These are phyloP conservation scores for Boletus rubroflammeus DNA, from an alignment of 768 basidiomycete genomes.

Conservation along the genomic window DNA sequence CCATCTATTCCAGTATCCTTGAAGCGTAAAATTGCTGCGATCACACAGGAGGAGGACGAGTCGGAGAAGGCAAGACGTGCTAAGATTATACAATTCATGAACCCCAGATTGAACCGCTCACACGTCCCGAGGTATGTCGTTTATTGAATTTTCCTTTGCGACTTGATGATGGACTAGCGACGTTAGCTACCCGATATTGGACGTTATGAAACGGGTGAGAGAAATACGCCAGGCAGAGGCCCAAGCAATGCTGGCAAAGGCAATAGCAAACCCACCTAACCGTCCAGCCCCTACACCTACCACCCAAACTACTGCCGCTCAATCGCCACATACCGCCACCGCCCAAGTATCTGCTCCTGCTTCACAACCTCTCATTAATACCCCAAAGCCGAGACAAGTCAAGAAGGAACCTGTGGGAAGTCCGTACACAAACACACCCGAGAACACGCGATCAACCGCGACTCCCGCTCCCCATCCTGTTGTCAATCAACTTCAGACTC, in stretches of 20 bases:
- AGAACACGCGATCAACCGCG: constrained; percentile 28
- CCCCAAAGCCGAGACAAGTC: constrained; percentile 21
- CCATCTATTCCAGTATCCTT: constrained; percentile 70
- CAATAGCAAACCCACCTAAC: constrained; percentile 29
- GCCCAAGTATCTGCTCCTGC: constrained; percentile 24
- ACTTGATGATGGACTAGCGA: constrained; percentile 5
- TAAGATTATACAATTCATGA: constrained; percentile 80
- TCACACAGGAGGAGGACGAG: constrained; percentile 75
- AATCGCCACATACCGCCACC: constrained; percentile 34
- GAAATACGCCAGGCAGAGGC: constrained; percentile 27
- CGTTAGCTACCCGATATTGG: constrained; percentile 56
- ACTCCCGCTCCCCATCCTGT: constrained; percentile 32
- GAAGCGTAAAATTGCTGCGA: constrained; percentile 69
- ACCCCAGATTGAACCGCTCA: constrained; percentile 49
- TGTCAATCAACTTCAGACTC: constrained; percentile 34
- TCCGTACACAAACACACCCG: constrained; percentile 27
- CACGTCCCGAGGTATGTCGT: constrained; percentile 46
- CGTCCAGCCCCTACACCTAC: constrained; percentile 28
- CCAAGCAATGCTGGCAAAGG: constrained; percentile 22
- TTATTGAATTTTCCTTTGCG: not conserved
- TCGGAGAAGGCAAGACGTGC: constrained; percentile 65
- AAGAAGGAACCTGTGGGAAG: constrained; percentile 32
- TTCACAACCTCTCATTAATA: constrained; percentile 29
- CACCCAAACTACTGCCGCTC: constrained; percentile 33
- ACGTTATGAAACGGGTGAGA: constrained; percentile 37